Evolutionary conservation across 2,329 filamentous ascomycete genomes (phyloP).

Genomic region (Ambrosiella beaveri): DNA sequence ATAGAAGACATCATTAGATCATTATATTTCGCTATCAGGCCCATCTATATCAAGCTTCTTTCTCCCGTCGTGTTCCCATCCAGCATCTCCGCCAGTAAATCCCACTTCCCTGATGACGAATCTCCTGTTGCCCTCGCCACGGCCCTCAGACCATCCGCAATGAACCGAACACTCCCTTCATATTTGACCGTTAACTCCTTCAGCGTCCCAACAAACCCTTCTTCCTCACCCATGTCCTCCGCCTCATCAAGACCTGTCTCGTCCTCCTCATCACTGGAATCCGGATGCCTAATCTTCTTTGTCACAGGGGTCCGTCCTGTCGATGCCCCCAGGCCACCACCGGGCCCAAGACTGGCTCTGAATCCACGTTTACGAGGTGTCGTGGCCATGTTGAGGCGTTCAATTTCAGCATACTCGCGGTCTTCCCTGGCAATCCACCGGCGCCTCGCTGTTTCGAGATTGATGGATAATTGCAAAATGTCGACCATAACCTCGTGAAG

Average conservation of each 20-base stretch:
- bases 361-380: constrained; percentile 17
- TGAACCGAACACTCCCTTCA: constrained; percentile 48
- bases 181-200: constrained; percentile 43
- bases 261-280: constrained; percentile 14
- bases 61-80: constrained; percentile 27
- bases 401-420: constrained; percentile 24
- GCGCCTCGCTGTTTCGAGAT: constrained; percentile 44
- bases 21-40: background rate
- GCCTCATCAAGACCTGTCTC: constrained; percentile 23
- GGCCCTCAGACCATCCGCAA: constrained; percentile 54
- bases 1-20: background rate
- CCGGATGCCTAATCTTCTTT: constrained; percentile 11
- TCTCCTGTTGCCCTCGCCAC: constrained; percentile 59
- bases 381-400: constrained; percentile 22
- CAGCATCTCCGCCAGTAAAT: constrained; percentile 64
- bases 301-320: constrained; percentile 1
- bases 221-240: constrained; percentile 19
- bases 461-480: constrained; percentile 56
- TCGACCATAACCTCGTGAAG: constrained; percentile 59
- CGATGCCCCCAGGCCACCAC: background rate
- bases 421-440: constrained; percentile 22
- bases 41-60: background rate
- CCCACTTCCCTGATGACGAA: constrained; percentile 45
- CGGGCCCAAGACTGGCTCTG: background rate
- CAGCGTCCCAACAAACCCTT: constrained; percentile 35